Base-by-base conservation (phyloP, 352 stramenopile genomes). In the Phytophthora hybrid region DNA sequence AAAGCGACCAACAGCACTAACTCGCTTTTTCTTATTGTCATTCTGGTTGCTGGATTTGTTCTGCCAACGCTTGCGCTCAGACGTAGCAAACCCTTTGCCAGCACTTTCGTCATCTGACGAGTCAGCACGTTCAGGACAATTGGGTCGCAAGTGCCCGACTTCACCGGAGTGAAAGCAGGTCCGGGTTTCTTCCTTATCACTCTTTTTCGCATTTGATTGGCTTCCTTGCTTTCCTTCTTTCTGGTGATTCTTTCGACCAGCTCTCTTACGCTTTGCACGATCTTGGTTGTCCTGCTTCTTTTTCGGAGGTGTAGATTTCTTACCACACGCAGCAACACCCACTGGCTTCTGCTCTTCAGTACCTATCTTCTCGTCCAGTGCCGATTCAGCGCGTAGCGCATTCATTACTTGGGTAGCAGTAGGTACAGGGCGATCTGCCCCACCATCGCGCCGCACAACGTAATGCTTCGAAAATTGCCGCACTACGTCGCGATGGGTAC, bases 381-480 rank as follows among this genome's bases (percentile, higher is more conserved):
- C n/a, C n/a, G n/a, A n/a, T n/a, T n/a, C n/a, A n/a, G n/a, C n/a
- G n/a, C n/a, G n/a, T n/a, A n/a, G n/a, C n/a, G n/a, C n/a, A n/a
- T n/a, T n/a, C n/a, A n/a, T n/a, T n/a, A n/a, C n/a, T n/a, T n/a
- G 39, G 14, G 39, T 37, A 13, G 52, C 49, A 31, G 41, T 69
- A 11, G 66, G 66, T 0, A 64, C 44, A 9, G 49, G 39, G 39
- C 39, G 39, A 47, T 47, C 39, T 47, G 39, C 39, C 2, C 39
- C 39, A 47, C 39, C 39, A 47, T 47, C 66, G 60, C 58, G 29
- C 5, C 57, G 39, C 5, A 73, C 66, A 47, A 61, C 44, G 18
- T 69, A 74, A 23, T 74, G 59, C 31, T 61, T 64, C 1, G 59
- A 68, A 16, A 64, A 60, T 31, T 73, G 52, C 1, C 59, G 59